Percentiles rank a stretch among this genome's conserved stretches.
Evolutionary conservation across 2,329 filamentous ascomycete genomes (phyloP).

Genomic region (Pestalotiopsis sp.): DNA sequence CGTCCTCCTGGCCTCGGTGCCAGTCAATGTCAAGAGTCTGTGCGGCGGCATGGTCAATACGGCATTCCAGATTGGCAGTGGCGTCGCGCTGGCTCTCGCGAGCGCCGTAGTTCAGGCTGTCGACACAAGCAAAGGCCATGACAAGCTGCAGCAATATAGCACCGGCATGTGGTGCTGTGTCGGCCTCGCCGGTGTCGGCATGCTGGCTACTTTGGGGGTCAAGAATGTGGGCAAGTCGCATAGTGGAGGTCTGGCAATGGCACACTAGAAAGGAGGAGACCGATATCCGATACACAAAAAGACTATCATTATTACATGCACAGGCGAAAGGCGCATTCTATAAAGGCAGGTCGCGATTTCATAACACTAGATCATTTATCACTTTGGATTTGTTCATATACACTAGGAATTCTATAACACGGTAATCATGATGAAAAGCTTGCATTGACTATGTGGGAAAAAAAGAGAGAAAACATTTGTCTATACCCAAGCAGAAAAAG

Average conservation of each 20-base stretch:
- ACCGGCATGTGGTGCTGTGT: conserved; percentile 45
- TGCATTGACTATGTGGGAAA: not conserved
- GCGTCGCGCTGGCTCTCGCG: conserved; percentile 6
- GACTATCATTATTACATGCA: not conserved
- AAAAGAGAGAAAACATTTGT: not conserved
- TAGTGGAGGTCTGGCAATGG: not conserved
- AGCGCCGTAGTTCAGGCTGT: conserved; percentile 35
- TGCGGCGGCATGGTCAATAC: conserved; percentile 13
- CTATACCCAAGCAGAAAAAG: not conserved
- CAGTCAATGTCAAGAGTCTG: conserved; percentile 40
- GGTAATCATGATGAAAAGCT: not conserved
- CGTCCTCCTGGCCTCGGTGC: conserved; percentile 40
- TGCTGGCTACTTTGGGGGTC: conserved; percentile 28
- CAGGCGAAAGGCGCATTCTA: not conserved
- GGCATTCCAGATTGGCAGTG: conserved; percentile 9
- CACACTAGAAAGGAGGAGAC: not conserved
- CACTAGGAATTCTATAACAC: no score
- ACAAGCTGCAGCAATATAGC: conserved; percentile 35
- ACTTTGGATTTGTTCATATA: no score
- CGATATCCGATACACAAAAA: not conserved
- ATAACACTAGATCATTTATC: no score
- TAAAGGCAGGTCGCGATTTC: not conserved
- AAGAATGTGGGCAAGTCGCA: conserved; percentile 16
- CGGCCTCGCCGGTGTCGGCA: conserved; percentile 39
- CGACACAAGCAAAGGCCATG: conserved; percentile 38